phyloP scores from a whole-genome alignment of 2,329 filamentous ascomycete species.

The Cladophialophora psammophila region DNA sequence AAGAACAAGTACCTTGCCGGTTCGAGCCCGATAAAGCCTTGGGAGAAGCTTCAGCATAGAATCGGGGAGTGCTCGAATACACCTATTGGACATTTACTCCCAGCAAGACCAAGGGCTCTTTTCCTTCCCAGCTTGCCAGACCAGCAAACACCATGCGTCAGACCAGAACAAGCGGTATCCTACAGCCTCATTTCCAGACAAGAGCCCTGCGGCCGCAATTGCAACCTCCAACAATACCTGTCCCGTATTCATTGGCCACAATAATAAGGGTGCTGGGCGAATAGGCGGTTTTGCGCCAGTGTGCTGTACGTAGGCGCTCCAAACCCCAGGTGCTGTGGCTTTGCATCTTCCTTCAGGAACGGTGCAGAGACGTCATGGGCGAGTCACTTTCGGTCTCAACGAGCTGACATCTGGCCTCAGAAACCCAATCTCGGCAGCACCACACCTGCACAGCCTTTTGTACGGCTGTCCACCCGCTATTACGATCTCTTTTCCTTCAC shows the following conservation, averaged over 20 bases:
- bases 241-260: conserved; percentile 36
- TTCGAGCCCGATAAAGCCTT: not conserved
- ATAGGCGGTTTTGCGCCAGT: conserved; percentile 35
- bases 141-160: conserved; percentile 36
- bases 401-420: conserved; percentile 34
- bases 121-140: conserved; percentile 30
- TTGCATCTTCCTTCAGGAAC: conserved; percentile 18
- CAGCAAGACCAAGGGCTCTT: conserved; percentile 2
- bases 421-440: conserved; percentile 29
- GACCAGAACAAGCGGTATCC: conserved; percentile 31
- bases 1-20: not conserved
- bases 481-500: conserved; percentile 16
- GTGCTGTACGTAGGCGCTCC: conserved; percentile 21
- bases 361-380: conserved; percentile 28
- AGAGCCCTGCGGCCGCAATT: conserved; percentile 36
- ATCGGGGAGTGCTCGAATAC: conserved; percentile 4
- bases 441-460: conserved; percentile 24
- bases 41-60: not conserved
- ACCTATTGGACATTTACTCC: not conserved
- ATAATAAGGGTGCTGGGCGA: conserved; percentile 40
- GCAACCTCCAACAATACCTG: conserved; percentile 38
- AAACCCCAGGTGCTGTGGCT: conserved; percentile 29
- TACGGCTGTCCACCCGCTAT: conserved; percentile 22
- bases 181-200: conserved; percentile 39
- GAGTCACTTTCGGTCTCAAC: conserved; percentile 18